Evolutionary conservation across 371 early-diverging fungal species (phyloP), one percentile per base, ranked within the genome.

Genomic region (Mucor saturninus): DNA sequence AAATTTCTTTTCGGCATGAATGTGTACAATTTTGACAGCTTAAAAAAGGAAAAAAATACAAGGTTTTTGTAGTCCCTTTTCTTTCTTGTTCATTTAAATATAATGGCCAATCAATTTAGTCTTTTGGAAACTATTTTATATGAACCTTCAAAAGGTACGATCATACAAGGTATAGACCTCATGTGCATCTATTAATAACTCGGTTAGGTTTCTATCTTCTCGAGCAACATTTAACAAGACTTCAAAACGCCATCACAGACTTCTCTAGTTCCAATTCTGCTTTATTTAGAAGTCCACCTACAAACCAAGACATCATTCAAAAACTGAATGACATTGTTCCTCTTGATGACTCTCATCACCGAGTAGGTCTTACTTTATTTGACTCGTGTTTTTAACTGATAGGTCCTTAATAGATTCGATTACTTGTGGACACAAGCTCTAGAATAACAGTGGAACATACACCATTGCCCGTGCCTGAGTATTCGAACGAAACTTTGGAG

Each of bases 91-190:
- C 43, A 14, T 21, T 46, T 8, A 4, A 21, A 6, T 7, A 26
- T 13, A 4, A 11, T 30, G 31, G 6, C 10, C 30, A 50, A 29
- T 4, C 46, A 71, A 0, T 62, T 81, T 35, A 69, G 73, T n/a
- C 56, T 86, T 10, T 64, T 86, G 32, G 86, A 86, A 57, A 86
- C 86, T 2, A 76, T 86, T 31, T 62, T 86, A 5, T 86, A 76
- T 57, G 75, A 68, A 31, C 86, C 86, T 13, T 31, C 46, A 2
- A 56, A 75, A 64, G 86, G 86, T 76, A 13, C 31, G 7, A 29
- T 32, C n/a, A 38, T 6, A 15, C 4, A n/a, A 6, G 35, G 35
- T 28, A 1, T 4, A 21, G 40, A 38, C 9, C 14, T 2, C 1
- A 39, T 30, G 2, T 46, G 9, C 26, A 21, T 11, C 49, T 29